These are phyloP conservation scores for Aureobasidium vineae DNA, from an alignment of 2,329 filamentous ascomycete species.

Conservation along the genomic window DNA sequence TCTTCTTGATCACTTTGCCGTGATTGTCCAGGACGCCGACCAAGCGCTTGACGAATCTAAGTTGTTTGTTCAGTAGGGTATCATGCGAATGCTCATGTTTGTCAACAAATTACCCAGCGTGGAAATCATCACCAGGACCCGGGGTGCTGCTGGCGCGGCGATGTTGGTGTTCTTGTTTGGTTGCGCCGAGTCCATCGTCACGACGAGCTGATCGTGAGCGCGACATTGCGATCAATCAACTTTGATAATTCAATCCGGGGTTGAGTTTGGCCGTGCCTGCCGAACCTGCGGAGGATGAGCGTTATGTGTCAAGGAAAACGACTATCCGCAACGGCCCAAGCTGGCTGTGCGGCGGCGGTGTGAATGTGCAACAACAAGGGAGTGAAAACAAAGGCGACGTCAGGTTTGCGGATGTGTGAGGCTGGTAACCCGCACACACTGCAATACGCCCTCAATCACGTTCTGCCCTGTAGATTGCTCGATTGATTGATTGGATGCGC, in stretches of 20 bases:
- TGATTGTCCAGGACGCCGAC: conserved; percentile 15
- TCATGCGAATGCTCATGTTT: neutral
- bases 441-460: conserved; percentile 6
- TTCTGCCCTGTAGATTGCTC: conserved; percentile 20
- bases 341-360: conserved; percentile 7
- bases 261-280: conserved; percentile 7
- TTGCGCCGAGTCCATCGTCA: conserved; percentile 13
- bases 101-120: conserved; percentile 4
- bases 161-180: conserved; percentile 5
- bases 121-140: neutral
- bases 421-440: conserved; percentile 6
- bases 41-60: conserved; percentile 22
- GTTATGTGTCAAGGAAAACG: conserved; percentile 24
- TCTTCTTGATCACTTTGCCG: conserved; percentile 17
- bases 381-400: conserved; percentile 18
- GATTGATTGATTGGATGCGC: conserved; percentile 16
- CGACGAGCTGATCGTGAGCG: neutral
- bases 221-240: conserved; percentile 4
- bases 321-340: conserved; percentile 23
- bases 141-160: conserved; percentile 19
- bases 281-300: conserved; percentile 21
- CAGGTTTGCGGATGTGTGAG: neutral
- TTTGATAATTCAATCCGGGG: conserved; percentile 4
- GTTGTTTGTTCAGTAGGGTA: neutral
- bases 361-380: conserved; percentile 2